Evolutionary conservation across 805 yeast genomes (phyloP).

Genomic region (Schwanniomyces sp.): DNA sequence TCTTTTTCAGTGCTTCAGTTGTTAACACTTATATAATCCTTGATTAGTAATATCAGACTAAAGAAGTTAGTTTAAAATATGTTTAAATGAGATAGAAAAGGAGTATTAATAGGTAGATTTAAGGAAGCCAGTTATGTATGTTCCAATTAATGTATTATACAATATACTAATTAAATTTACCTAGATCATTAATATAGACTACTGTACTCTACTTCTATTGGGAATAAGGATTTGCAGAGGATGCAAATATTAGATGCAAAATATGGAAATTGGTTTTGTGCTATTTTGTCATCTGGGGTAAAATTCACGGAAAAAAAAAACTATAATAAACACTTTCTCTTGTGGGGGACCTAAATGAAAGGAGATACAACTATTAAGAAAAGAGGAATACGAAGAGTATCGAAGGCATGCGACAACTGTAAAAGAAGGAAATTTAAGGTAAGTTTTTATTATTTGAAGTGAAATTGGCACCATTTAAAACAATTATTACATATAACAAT

Average conservation of each 20-base stretch:
- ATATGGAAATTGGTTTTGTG: background rate
- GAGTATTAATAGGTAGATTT: no score
- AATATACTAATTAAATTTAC: no score
- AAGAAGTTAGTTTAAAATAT: no score
- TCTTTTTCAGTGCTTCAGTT: no score
- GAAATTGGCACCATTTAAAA: background rate
- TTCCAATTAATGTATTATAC: no score
- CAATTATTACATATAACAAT: background rate
- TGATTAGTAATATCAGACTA: no score
- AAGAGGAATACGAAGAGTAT: slow-evolving; percentile 26
- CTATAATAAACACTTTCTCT: background rate
- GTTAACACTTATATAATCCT: no score
- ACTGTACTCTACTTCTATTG: no score
- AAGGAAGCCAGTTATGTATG: no score
- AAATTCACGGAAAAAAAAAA: background rate
- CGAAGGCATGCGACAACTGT: slow-evolving; percentile 49
- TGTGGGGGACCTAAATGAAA: background rate
- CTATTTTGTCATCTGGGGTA: background rate
- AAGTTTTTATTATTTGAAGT: slow-evolving; percentile 4
- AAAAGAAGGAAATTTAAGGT: slow-evolving; percentile 37
- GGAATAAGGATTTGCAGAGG: no score
- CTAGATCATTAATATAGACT: no score
- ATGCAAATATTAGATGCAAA: background rate
- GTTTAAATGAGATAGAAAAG: no score
- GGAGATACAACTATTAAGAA: background rate